A percentile compares a stretch with the other conserved stretches of the same genome.
phyloP scores from a whole-genome alignment of 1,284 basidiomycete species.

The Fistulinella cinereoalba region DNA sequence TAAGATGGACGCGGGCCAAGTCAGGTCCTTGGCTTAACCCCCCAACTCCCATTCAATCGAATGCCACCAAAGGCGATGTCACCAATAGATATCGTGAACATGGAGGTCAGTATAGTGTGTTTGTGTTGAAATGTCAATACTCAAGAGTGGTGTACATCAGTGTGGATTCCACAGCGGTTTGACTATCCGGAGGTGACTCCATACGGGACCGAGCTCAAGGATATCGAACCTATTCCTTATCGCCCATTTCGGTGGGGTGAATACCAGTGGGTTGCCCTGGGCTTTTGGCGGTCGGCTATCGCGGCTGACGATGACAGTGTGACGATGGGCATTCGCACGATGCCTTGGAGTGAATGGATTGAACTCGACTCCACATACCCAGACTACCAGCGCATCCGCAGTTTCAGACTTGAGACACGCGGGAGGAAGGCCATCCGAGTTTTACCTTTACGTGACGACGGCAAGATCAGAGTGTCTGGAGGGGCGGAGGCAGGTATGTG shows the following conservation, averaged over 20 bases:
- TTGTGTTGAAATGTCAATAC: background rate
- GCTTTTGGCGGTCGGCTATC: constrained; percentile 23
- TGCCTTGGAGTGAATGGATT: constrained; percentile 69
- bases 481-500: constrained; percentile 50
- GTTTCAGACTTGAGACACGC: constrained; percentile 49
- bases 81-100: constrained; percentile 23
- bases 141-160: constrained; percentile 32
- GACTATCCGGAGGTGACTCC: constrained; percentile 51
- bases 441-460: constrained; percentile 40
- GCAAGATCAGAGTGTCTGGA: constrained; percentile 47
- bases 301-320: constrained; percentile 59
- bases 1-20: constrained; percentile 16
- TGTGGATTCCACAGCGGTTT: constrained; percentile 50
- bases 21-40: background rate
- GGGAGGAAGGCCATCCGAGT: constrained; percentile 49
- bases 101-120: constrained; percentile 24
- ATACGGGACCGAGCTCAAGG: constrained; percentile 37
- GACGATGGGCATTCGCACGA: constrained; percentile 65
- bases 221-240: constrained; percentile 56
- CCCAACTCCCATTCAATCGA: background rate
- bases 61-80: constrained; percentile 2
- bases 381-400: constrained; percentile 52
- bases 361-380: constrained; percentile 61
- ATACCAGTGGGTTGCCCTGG: constrained; percentile 49
- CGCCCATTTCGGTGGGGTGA: constrained; percentile 62